Evolutionary conservation across 2,329 filamentous ascomycete species (phyloP).

Genomic region (Hypoxylon sp.): DNA sequence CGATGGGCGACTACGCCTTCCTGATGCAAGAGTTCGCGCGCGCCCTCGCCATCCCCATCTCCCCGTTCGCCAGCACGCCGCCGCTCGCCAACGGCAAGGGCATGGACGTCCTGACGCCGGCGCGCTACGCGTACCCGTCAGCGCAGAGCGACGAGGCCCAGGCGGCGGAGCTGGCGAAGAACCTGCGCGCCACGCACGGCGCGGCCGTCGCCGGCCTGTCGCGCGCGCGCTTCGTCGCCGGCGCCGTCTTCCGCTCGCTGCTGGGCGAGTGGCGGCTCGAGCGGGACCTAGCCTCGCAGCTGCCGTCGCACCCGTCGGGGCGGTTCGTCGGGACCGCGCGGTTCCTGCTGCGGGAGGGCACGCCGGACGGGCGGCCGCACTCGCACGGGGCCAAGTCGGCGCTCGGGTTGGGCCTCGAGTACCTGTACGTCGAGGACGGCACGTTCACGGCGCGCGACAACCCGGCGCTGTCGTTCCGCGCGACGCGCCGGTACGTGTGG

Average conservation of each 20-base stretch:
- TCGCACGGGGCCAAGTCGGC: slow-evolving; percentile 35
- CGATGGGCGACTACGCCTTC: slow-evolving; percentile 84
- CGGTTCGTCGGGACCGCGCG: slow-evolving; percentile 72
- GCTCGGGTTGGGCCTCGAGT: slow-evolving; percentile 63
- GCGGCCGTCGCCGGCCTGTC: slow-evolving; percentile 58
- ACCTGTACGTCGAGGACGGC: slow-evolving; percentile 76
- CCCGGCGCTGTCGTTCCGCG: slow-evolving; percentile 66
- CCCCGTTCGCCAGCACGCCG: slow-evolving; percentile 52
- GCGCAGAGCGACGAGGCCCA: slow-evolving; percentile 17
- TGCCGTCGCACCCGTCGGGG: slow-evolving; percentile 71
- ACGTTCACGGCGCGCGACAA: slow-evolving; percentile 67
- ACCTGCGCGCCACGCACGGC: slow-evolving; percentile 59
- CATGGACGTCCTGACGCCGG: slow-evolving; percentile 67
- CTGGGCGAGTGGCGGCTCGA: slow-evolving; percentile 76
- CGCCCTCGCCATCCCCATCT: slow-evolving; percentile 65
- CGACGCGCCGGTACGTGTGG: slow-evolving; percentile 77
- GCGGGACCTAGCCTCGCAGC: slow-evolving; percentile 65
- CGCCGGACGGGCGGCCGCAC: slow-evolving; percentile 59
- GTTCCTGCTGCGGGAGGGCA: slow-evolving; percentile 73
- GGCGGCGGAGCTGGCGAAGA: slow-evolving; percentile 58
- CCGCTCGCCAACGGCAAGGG: slow-evolving; percentile 56
- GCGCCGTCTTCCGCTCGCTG: slow-evolving; percentile 76
- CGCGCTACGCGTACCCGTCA: slow-evolving; percentile 61
- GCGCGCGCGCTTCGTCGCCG: slow-evolving; percentile 66
- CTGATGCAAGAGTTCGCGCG: slow-evolving; percentile 77